phyloP scores from a whole-genome alignment of 2,329 filamentous ascomycete species.

The Ilyonectria destructans region DNA sequence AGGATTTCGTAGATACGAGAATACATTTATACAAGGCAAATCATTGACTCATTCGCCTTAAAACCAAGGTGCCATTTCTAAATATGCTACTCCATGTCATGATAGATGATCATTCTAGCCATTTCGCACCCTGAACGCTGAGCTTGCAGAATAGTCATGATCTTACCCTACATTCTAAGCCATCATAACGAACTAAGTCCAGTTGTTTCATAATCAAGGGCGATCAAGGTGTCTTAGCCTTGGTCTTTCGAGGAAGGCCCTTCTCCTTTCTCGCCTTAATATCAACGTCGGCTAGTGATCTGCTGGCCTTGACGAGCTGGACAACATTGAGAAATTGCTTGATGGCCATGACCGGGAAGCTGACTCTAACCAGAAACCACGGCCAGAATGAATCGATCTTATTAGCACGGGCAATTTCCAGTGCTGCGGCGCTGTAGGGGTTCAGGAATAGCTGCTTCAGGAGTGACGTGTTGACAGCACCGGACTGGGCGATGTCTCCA shows the following conservation, averaged over 20 bases:
- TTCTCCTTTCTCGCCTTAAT: slow-evolving; percentile 71
- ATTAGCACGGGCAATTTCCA: slow-evolving; percentile 94
- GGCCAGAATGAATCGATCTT: slow-evolving; percentile 83
- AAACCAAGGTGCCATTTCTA: background rate
- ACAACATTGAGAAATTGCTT: slow-evolving; percentile 97
- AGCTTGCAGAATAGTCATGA: background rate
- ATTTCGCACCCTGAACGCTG: background rate
- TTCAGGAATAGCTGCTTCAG: slow-evolving; percentile 86
- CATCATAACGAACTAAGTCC: background rate
- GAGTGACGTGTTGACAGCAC: slow-evolving; percentile 78
- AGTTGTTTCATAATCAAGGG: background rate
- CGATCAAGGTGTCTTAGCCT: slow-evolving; percentile 53
- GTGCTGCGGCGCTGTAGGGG: slow-evolving; percentile 91
- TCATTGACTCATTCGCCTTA: background rate
- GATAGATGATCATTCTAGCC: background rate
- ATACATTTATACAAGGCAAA: background rate
- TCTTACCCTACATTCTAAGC: background rate
- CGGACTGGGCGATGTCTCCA: slow-evolving; percentile 72
- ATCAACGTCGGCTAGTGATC: slow-evolving; percentile 95
- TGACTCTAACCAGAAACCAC: slow-evolving; percentile 84
- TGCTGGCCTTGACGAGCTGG: slow-evolving; percentile 93
- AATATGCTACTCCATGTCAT: background rate
- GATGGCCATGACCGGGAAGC: slow-evolving; percentile 87
- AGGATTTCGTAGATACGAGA: background rate
- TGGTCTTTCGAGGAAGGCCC: slow-evolving; percentile 66